phyloP scores from a whole-genome alignment of 2,329 filamentous ascomycete genomes.

The Pyrenophora teres region DNA sequence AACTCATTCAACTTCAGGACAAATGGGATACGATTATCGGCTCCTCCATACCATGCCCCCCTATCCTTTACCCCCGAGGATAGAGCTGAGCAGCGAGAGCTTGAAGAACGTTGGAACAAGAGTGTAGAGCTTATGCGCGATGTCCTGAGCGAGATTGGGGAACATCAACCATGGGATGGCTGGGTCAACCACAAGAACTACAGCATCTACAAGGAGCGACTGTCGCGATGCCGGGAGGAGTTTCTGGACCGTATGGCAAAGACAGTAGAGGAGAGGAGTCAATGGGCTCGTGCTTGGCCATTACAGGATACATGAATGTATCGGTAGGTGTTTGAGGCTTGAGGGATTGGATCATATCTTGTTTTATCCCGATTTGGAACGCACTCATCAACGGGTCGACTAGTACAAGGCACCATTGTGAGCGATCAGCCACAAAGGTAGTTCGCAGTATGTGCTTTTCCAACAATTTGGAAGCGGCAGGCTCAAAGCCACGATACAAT shows the following conservation, averaged over 20 bases:
- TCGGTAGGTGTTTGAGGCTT: no score
- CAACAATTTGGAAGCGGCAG: no score
- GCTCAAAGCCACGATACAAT: no score
- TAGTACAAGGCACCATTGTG: no score
- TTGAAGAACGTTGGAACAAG: conserved; percentile 24
- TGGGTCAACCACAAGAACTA: conserved; percentile 30
- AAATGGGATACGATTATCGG: no score
- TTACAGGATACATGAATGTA: conserved; percentile 16
- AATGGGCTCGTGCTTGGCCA: conserved; percentile 24
- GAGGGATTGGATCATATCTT: no score
- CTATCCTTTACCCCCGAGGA: conserved; percentile 23
- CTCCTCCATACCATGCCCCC: conserved; percentile 20
- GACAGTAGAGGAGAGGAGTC: conserved; percentile 23
- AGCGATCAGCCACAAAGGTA: no score
- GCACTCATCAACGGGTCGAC: no score
- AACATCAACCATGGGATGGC: conserved; percentile 30
- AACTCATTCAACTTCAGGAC: conserved; percentile 24
- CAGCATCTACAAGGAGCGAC: conserved; percentile 24
- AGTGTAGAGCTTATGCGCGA: conserved; percentile 29
- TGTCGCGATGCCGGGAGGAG: conserved; percentile 21
- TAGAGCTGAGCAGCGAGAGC: conserved; percentile 21
- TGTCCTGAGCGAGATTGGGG: conserved; percentile 22
- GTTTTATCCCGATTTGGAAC: no score
- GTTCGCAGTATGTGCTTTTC: no score
- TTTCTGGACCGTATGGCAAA: conserved; percentile 26